Conservation (phyloP, 169 alveolate genomes). For the Amoebophrya sp. region DNA sequence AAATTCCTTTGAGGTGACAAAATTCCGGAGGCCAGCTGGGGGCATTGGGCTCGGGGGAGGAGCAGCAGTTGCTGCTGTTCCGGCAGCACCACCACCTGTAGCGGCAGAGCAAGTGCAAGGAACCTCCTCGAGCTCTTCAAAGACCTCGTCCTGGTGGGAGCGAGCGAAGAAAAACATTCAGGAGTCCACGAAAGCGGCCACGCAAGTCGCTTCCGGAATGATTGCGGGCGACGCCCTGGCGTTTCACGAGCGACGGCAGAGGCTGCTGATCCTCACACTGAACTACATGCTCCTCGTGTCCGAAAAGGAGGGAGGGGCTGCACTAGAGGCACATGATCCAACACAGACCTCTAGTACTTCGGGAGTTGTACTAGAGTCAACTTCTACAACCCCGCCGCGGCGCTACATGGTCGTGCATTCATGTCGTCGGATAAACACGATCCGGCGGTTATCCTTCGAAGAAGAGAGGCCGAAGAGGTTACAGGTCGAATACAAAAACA, state of each 20-base stretch:
- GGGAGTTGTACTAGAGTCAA: too few relatives aligned
- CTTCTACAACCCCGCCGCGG: too few relatives aligned
- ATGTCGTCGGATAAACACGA: not conserved
- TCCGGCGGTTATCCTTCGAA: not conserved
- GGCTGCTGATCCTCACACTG: not conserved
- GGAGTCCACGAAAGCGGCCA: not conserved
- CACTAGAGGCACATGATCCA: too few relatives aligned
- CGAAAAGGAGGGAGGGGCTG: too few relatives aligned
- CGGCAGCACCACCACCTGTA: not conserved
- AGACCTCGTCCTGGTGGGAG: not conserved
- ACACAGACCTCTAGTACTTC: too few relatives aligned
- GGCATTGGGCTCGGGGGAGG: too few relatives aligned
- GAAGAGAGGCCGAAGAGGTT: not conserved
- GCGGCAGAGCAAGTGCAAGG: not conserved
- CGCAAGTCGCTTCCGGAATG: not conserved
- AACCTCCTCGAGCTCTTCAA: not conserved
- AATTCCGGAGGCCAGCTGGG: not conserved
- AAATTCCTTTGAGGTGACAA: not conserved
- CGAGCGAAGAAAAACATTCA: not conserved
- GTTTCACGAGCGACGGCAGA: not conserved
- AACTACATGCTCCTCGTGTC: not conserved
- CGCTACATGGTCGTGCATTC: not conserved
- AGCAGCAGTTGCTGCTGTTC: too few relatives aligned
- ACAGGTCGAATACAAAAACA: constrained; percentile 2
- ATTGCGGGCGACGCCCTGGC: not conserved